Evolutionary conservation across 345 rosid genomes (phyloP).

Genomic region (Crucihimalaya himalaica): DNA sequence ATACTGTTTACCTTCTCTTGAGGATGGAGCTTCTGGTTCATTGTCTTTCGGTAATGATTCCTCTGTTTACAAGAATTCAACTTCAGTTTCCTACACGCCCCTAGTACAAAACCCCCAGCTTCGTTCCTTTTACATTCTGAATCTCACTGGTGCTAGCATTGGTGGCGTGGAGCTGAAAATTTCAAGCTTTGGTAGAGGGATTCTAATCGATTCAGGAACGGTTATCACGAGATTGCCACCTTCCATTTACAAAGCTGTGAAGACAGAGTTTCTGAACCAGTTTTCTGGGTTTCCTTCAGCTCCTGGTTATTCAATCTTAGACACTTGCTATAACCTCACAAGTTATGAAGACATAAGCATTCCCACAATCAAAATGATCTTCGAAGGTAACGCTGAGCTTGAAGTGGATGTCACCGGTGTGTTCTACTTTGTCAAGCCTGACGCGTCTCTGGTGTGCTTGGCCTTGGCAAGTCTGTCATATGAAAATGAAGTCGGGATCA

Average conservation of each 20-base stretch:
- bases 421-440: constrained; percentile 69
- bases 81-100: constrained; percentile 63
- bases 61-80: constrained; percentile 61
- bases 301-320: constrained; percentile 72
- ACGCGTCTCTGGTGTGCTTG: constrained; percentile 81
- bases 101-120: constrained; percentile 63
- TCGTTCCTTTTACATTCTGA: constrained; percentile 72
- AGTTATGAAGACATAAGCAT: constrained; percentile 63
- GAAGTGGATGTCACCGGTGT: constrained; percentile 69
- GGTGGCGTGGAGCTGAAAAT: constrained; percentile 56
- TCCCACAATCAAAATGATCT: constrained; percentile 62
- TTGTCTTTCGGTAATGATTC: constrained; percentile 61
- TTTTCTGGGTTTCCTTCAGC: constrained; percentile 67
- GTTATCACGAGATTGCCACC: constrained; percentile 82
- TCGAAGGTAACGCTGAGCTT: constrained; percentile 59
- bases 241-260: constrained; percentile 65
- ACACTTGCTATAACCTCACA: constrained; percentile 83
- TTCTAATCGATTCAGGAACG: constrained; percentile 85
- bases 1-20: constrained; percentile 76
- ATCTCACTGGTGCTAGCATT: constrained; percentile 65
- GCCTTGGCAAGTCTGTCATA: constrained; percentile 77
- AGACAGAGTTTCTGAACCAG: constrained; percentile 70
- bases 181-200: constrained; percentile 50
- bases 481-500: constrained; percentile 67
- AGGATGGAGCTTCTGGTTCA: constrained; percentile 69